These are phyloP conservation scores for Pogostemon cablin DNA, from an alignment of 257 asterid genomes.

Conservation along the genomic window DNA sequence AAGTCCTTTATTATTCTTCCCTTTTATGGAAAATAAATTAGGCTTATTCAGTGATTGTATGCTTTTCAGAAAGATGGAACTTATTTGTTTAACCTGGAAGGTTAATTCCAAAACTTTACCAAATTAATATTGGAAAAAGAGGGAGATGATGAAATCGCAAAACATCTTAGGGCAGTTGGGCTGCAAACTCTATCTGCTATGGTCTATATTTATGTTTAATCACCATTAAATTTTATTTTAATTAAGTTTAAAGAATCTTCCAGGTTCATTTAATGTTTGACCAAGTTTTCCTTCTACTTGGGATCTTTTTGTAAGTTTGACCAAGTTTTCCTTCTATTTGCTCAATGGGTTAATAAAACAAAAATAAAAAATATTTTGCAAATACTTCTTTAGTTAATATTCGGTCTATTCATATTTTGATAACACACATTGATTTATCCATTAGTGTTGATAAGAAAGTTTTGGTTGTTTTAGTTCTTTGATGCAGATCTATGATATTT, in stretches of 20 bases:
- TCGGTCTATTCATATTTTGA: too few relatives aligned
- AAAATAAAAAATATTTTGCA: too few relatives aligned
- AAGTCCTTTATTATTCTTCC: constrained; percentile 24
- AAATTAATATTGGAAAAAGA: constrained; percentile 67
- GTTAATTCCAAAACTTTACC: constrained; percentile 86
- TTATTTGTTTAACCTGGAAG: constrained; percentile 85
- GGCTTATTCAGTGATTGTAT: constrained; percentile 34
- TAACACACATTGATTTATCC: too few relatives aligned
- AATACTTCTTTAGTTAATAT: too few relatives aligned
- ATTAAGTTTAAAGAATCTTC: background rate
- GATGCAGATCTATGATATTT: too few relatives aligned
- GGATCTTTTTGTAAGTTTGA: too few relatives aligned
- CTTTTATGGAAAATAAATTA: constrained; percentile 3
- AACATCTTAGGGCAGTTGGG: constrained; percentile 61
- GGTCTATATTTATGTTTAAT: constrained; percentile 46
- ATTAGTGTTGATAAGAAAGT: too few relatives aligned
- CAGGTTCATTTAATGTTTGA: background rate
- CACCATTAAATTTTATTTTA: constrained; percentile 15
- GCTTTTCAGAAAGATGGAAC: constrained; percentile 80
- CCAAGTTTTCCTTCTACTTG: too few relatives aligned
- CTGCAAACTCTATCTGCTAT: constrained; percentile 86
- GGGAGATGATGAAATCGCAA: constrained; percentile 72
- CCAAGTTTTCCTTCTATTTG: too few relatives aligned
- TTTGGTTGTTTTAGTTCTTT: too few relatives aligned
- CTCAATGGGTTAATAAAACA: too few relatives aligned